phyloP scores from a whole-genome alignment of 2,329 filamentous ascomycete species.

The Knufia petricola region DNA sequence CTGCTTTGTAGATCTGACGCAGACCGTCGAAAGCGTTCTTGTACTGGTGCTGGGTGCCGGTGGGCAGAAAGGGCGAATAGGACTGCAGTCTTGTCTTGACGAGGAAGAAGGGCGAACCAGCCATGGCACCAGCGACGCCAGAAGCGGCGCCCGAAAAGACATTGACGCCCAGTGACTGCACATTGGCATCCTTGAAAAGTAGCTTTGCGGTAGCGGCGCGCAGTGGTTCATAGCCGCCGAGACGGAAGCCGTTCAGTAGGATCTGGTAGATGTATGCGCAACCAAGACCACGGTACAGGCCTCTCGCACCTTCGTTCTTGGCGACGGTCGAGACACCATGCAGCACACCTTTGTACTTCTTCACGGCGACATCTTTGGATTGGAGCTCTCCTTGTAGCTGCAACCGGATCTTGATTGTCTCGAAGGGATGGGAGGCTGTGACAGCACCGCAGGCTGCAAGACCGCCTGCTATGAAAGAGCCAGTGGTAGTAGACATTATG shows the following conservation, averaged over 20 bases:
- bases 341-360: slow-evolving; percentile 81
- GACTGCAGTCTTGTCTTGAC: slow-evolving; percentile 95
- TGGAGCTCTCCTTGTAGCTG: slow-evolving; percentile 95
- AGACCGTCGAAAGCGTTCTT: slow-evolving; percentile 76
- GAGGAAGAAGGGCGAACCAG: slow-evolving; percentile 92
- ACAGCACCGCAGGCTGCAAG: slow-evolving; percentile 96
- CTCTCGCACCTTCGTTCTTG: slow-evolving; percentile 75
- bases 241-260: slow-evolving; percentile 86
- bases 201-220: slow-evolving; percentile 60
- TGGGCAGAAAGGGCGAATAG: slow-evolving; percentile 81
- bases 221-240: slow-evolving; percentile 96
- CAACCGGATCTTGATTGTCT: slow-evolving; percentile 98
- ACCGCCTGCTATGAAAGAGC: slow-evolving; percentile 90
- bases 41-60: slow-evolving; percentile 95
- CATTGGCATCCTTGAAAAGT: slow-evolving; percentile 60
- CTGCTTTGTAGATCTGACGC: slow-evolving; percentile 63
- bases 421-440: slow-evolving; percentile 94
- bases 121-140: slow-evolving; percentile 83
- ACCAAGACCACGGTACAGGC: slow-evolving; percentile 79
- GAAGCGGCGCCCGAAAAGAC: slow-evolving; percentile 85
- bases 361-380: slow-evolving; percentile 70
- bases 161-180: slow-evolving; percentile 82
- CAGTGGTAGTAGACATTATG: slow-evolving; percentile 27
- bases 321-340: slow-evolving; percentile 87
- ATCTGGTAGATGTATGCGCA: slow-evolving; percentile 96